These are phyloP conservation scores for Chrysosporium keratinophilum DNA, from an alignment of 2,329 filamentous ascomycete genomes.

Conservation along the genomic window DNA sequence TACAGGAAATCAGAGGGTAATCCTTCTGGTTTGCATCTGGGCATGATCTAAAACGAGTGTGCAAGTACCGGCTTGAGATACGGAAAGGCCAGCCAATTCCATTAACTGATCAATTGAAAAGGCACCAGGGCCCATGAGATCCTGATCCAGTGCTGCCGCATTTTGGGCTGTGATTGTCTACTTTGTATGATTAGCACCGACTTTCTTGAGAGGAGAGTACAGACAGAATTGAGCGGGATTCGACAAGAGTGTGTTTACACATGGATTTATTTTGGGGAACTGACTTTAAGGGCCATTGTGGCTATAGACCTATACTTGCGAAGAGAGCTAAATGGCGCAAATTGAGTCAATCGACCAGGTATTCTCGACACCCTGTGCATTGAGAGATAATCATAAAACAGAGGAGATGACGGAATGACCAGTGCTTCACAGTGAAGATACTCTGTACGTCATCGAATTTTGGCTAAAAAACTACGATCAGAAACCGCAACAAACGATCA, in stretches of 20 bases:
- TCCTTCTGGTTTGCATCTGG: not conserved
- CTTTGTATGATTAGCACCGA: not conserved
- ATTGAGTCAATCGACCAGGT: not conserved
- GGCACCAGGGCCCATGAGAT: slow-evolving; percentile 76
- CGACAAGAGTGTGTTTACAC: not conserved
- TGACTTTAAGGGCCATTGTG: slow-evolving; percentile 16
- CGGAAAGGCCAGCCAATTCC: slow-evolving; percentile 87
- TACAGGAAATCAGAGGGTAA: not conserved
- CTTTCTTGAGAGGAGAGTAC: not conserved
- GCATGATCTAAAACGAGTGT: not conserved
- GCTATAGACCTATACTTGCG: slow-evolving; percentile 13
- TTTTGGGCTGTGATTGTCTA: slow-evolving; percentile 81
- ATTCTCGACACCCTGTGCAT: not conserved
- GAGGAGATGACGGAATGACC: not conserved
- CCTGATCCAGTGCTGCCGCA: slow-evolving; percentile 78
- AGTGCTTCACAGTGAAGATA: no score
- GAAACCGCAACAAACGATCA: not conserved
- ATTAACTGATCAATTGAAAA: slow-evolving; percentile 96
- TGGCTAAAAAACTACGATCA: not conserved
- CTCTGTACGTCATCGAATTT: no score
- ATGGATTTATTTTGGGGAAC: not conserved
- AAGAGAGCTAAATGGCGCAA: not conserved
- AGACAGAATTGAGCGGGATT: not conserved
- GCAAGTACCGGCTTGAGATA: slow-evolving; percentile 68
- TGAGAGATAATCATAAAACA: not conserved